Evolutionary conservation across 176 grass and related monocot genomes (phyloP).

Genomic region (Stipa capillata): DNA sequence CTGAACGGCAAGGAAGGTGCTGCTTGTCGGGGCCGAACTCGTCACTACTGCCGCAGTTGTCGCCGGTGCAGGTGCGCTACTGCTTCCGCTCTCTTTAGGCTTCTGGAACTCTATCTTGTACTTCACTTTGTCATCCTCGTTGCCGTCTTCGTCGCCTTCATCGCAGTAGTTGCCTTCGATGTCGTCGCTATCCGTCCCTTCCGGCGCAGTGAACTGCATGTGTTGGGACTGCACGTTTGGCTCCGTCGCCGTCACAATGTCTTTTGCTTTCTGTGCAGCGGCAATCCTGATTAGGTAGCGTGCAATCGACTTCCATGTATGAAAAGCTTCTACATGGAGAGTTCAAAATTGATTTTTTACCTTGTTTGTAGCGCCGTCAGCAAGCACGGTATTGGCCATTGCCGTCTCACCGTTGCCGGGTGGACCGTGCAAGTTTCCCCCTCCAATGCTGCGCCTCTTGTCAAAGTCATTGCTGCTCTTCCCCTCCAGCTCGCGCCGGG

Average conservation of each 20-base stretch:
- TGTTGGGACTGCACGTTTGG: constrained; percentile 11
- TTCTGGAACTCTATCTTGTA: constrained; percentile 26
- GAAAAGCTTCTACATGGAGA: not conserved
- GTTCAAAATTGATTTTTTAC: not conserved
- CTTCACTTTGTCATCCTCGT: constrained; percentile 22
- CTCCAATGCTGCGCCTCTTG: not conserved
- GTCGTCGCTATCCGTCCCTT: constrained; percentile 42
- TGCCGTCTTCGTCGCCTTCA: constrained; percentile 5
- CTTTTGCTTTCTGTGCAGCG: constrained; percentile 20
- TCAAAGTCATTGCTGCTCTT: constrained; percentile 32
- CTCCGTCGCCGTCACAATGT: not conserved
- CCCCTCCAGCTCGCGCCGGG: constrained; percentile 24
- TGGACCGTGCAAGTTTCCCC: not conserved
- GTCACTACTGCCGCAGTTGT: not conserved
- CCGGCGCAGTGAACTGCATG: not conserved
- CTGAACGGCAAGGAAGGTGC: constrained; percentile 40
- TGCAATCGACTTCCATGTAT: not conserved
- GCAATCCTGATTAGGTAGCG: not conserved
- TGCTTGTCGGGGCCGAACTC: constrained; percentile 14
- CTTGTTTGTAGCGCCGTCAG: not conserved
- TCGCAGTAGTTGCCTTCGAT: constrained; percentile 25
- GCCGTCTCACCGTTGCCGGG: not conserved
- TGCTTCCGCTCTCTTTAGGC: not conserved
- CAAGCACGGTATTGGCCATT: not conserved
- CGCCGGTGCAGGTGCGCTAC: not conserved